Base-by-base conservation (phyloP, 2,329 filamentous ascomycete species). In the Pyricularia pennisetigena region DNA sequence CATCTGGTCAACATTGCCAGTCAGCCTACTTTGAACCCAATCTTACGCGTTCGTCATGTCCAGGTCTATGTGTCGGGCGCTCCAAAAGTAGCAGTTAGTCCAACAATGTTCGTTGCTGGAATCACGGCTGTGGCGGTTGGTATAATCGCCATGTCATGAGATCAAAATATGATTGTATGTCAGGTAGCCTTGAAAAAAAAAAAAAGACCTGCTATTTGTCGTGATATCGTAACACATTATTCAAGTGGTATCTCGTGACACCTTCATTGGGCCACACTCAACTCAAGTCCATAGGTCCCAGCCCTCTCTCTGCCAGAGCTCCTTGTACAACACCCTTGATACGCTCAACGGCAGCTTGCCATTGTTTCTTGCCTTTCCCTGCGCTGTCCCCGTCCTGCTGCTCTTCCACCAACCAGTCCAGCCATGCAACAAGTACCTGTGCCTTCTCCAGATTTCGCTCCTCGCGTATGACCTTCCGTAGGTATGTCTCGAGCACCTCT, bases 371-470 rank as follows among this genome's bases (percentile, higher is more conserved):
- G 5, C 79, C 83, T 65, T 69, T 73, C 20, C 75, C 75, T 1
- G 63, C 67, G 2, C 73, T 76, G 4, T 73, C 75, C 35, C 24
- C 57, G 4, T 5, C 57, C 57, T 61, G 23, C 20, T 80, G 80
- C 63, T 84, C 82, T 64, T 85, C 83, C 7, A 88, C 81, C 24
- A 88, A 71, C 74, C 85, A 81, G 61, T 81, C 80, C 65, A 90
- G 91, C 66, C 85, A 97, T 6, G 87, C 92, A 0, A 97, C 91
- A 0, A 94, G 91, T 12, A 95, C 95, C 77, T 97, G 93, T 74
- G 92, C 94, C 70, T 94, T 91, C 72, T 92, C 95, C 74, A 97
- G 83, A 75, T 97, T 89, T 69, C 85, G 82, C 77, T 98, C 95
- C 69, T 94, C 89, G 0, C 79, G 70, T 0, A 97, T 84, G 0